Evolutionary conservation across 805 yeast species (phyloP).

Genomic region (Geotrichum ghanense): DNA sequence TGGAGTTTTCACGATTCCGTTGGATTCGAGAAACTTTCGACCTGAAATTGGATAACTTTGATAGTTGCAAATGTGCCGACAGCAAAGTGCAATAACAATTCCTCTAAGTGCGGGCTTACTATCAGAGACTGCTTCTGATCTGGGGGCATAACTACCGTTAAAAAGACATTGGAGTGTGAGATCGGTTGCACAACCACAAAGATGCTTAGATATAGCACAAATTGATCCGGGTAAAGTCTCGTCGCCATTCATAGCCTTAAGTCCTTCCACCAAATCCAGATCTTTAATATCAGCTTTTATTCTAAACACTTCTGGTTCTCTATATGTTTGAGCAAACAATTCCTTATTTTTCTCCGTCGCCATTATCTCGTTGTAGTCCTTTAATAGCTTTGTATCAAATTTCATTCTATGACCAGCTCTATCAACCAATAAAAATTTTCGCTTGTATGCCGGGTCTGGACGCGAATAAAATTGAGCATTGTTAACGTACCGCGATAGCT

Average conservation of each 20-base stretch:
- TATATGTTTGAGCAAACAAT: background rate
- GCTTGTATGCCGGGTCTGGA: constrained; percentile 5
- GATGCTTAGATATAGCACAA: constrained; percentile 69
- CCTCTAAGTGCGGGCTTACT: constrained; percentile 32
- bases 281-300: constrained; percentile 75
- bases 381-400: constrained; percentile 53
- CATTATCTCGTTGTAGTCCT: constrained; percentile 34
- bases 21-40: constrained; percentile 26
- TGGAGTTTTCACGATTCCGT: constrained; percentile 16
- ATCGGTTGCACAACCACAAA: constrained; percentile 93
- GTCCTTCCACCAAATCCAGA: constrained; percentile 38
- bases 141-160: constrained; percentile 16
- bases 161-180: constrained; percentile 57
- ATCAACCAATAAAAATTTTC: constrained; percentile 51
- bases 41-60: constrained; percentile 42
- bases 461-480: constrained; percentile 5
- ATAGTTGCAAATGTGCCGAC: constrained; percentile 73
- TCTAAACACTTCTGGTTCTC: constrained; percentile 33
- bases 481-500: constrained; percentile 52
- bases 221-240: constrained; percentile 4
- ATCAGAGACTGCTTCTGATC: background rate
- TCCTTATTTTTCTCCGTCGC: constrained; percentile 2
- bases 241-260: constrained; percentile 13
- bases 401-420: constrained; percentile 70
- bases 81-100: constrained; percentile 80